Percentiles rank a stretch among this genome's conserved stretches.
These are phyloP conservation scores for Blastomyces percursus DNA, from an alignment of 2,329 filamentous ascomycete species.

Conservation along the genomic window DNA sequence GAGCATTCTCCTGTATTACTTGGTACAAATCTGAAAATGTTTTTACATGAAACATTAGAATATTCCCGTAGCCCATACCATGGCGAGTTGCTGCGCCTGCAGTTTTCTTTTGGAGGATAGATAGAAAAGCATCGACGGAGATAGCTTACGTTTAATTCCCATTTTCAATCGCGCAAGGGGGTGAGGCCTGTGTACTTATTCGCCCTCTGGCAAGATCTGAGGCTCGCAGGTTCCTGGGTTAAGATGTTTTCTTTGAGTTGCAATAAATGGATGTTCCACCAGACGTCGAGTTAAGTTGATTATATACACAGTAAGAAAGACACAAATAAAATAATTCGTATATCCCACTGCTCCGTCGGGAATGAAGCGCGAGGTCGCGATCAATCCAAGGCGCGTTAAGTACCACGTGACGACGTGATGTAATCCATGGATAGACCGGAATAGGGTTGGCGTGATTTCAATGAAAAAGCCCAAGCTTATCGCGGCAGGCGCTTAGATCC, in stretches of 20 bases:
- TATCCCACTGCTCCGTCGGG: neutral
- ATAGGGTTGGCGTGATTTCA: neutral
- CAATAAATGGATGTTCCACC: neutral
- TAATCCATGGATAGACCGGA: neutral
- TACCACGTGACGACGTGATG: neutral
- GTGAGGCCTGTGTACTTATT: neutral
- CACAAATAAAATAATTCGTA: neutral
- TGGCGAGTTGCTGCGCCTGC: slow-evolving; percentile 6
- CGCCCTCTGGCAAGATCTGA: neutral
- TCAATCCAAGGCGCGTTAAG: neutral
- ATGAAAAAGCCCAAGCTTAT: neutral
- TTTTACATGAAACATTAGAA: slow-evolving; percentile 8
- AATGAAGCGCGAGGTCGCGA: neutral
- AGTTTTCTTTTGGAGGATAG: slow-evolving; percentile 1
- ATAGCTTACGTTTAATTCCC: slow-evolving; percentile 42
- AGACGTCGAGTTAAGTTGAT: too few relatives aligned
- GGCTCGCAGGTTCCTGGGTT: neutral
- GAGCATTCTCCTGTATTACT: slow-evolving; percentile 83
- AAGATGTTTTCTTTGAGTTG: neutral
- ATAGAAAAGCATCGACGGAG: neutral
- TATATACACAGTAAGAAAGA: neutral
- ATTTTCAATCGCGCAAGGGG: slow-evolving; percentile 22
- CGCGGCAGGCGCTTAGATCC: neutral
- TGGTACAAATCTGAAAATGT: slow-evolving; percentile 51
- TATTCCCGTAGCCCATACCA: neutral